phyloP scores from a whole-genome alignment of 2,329 filamentous ascomycete genomes.

The Paracorniculantispora psalliotae region DNA sequence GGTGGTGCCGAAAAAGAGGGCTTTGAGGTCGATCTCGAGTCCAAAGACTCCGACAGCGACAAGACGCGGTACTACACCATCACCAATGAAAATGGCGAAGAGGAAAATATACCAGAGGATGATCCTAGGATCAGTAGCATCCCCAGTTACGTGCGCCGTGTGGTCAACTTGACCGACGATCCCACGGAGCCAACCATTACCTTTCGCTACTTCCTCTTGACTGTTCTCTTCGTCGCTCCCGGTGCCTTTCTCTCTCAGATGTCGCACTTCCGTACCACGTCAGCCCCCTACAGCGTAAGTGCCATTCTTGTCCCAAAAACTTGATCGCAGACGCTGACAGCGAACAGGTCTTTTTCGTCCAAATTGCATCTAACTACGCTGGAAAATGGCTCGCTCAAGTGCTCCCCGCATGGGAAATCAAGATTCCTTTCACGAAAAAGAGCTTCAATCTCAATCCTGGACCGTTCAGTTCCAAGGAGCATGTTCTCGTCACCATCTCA shows the following conservation, averaged over 20 bases:
- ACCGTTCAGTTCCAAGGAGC: conserved; percentile 53
- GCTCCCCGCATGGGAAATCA: conserved; percentile 42
- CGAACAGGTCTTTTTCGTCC: conserved; percentile 48
- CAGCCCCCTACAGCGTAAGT: conserved; percentile 49
- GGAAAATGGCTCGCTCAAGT: conserved; percentile 48
- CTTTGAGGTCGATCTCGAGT: conserved; percentile 9
- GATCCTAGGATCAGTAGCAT: conserved; percentile 49
- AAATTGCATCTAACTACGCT: conserved; percentile 52
- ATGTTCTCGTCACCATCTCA: conserved; percentile 51
- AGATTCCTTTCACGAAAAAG: conserved; percentile 41
- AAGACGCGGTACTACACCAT: conserved; percentile 2
- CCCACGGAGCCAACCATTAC: conserved; percentile 51
- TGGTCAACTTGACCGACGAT: conserved; percentile 55
- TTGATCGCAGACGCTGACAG: background rate
- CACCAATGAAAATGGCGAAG: conserved; percentile 8
- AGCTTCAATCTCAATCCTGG: conserved; percentile 52
- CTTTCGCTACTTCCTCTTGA: conserved; percentile 54
- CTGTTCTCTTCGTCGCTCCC: conserved; percentile 49
- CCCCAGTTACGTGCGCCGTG: conserved; percentile 49
- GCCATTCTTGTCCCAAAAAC: background rate
- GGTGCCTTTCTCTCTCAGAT: conserved; percentile 55
- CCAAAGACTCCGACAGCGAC: background rate
- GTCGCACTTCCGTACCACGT: conserved; percentile 52
- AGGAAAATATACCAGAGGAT: conserved; percentile 36
- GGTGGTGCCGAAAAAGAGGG: background rate